Evolutionary conservation across 495 filamentous ascomycete species (phyloP).

Genomic region (Cladorrhinum samala): DNA sequence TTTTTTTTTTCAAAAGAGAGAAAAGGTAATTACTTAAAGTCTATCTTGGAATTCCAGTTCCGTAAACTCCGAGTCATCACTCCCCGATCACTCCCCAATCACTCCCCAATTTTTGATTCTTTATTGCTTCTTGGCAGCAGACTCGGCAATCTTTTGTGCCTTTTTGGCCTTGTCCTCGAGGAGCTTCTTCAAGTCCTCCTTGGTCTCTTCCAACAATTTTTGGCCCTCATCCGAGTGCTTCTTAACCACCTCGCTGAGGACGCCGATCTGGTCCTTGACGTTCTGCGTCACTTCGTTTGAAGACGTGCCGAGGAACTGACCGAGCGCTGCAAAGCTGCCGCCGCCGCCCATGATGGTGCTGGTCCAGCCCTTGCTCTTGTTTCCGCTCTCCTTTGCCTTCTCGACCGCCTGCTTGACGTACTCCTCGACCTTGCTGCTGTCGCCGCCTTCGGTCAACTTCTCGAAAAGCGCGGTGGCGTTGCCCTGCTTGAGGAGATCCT

Average conservation of each 20-base stretch:
- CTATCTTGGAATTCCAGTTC: too few species aligned
- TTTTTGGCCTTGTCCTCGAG: slow-evolving; percentile 37
- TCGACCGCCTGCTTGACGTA: slow-evolving; percentile 50
- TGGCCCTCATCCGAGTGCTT: slow-evolving; percentile 57
- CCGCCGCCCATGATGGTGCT: slow-evolving; percentile 30
- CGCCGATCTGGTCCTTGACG: slow-evolving; percentile 49
- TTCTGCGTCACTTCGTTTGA: slow-evolving; percentile 37
- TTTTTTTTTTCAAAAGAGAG: too few species aligned
- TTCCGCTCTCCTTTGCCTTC: slow-evolving; percentile 44
- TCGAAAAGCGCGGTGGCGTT: slow-evolving; percentile 50
- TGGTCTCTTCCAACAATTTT: slow-evolving; percentile 53
- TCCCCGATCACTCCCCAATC: too few species aligned
- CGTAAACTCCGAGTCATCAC: too few species aligned
- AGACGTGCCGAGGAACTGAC: slow-evolving; percentile 14
- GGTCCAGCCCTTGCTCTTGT: slow-evolving; percentile 20
- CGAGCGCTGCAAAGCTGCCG: slow-evolving; percentile 10
- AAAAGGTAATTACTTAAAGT: too few species aligned
- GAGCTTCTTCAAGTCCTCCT: slow-evolving; percentile 44
- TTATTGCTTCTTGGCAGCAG: slow-evolving; percentile 23
- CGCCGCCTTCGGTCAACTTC: slow-evolving; percentile 48
- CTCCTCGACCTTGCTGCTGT: slow-evolving; percentile 49
- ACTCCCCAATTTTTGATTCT: too few species aligned
- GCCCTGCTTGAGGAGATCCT: slow-evolving; percentile 51
- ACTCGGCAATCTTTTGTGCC: slow-evolving; percentile 36
- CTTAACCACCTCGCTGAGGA: slow-evolving; percentile 48